Base-by-base conservation (phyloP, 1,284 basidiomycete genomes). In the Leccinum ponderosum region DNA sequence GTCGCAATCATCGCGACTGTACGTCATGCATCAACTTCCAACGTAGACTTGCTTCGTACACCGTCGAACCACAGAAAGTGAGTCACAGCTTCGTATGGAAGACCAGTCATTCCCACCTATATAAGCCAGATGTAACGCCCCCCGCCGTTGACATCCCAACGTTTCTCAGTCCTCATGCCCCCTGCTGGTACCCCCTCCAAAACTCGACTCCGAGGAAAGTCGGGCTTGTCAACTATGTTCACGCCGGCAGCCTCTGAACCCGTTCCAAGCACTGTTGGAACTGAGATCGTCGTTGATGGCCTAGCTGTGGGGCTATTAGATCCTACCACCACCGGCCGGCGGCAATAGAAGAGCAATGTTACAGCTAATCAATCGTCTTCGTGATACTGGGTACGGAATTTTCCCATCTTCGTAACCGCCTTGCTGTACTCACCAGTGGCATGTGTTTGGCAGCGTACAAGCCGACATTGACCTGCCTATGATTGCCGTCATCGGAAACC, bases 401-500 rank as follows among this genome's bases (percentile, higher is more conserved):
- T 20, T 20, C 50, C 27, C 9, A 2, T 52, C 6, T 17, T 58
- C 29, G 4, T 8, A 22, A 12, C 7, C 15, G n/a, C 5, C 17
- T 33, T 27, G 15, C 4, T 20, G 9, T 5, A 11, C 17, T 55
- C 11, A 61, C 50, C 12, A 25, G 20, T 29, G 25, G 20, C 17
- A 9, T 47, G 9, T 37, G n/a, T 60, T 54, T 17, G 15, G 1
- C 29, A 90, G 87, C 0, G 83, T 87, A 0, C 82, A 87, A 64
- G 76, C 81, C 1, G 87, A 90, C 55, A 83, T 91, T 3, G 87
- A 90, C 66, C 74, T 91, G 0, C 89, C 90, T 0, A 80, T 83
- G 65, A 89, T 91, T 15, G 87, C 84, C 0, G 89, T 87, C 52
- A 81, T 90, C 8, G 87, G 87, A 0, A 80, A 77, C 7, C 87